phyloP scores from a whole-genome alignment of 768 basidiomycete species.

The Lentinula raphanica region DNA sequence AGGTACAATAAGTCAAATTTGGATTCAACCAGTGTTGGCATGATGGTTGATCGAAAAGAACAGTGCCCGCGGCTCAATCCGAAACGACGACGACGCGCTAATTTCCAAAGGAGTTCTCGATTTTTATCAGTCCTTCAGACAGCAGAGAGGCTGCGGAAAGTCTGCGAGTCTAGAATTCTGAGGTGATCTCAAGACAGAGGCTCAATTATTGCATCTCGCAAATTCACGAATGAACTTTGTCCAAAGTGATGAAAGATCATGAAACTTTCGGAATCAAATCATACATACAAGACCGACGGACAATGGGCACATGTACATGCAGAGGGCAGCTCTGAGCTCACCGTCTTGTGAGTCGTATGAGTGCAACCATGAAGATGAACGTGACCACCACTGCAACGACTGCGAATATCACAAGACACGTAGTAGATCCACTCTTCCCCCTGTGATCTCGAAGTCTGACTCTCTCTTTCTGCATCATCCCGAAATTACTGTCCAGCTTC shows the following conservation, averaged over 20 bases:
- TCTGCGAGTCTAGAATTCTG: too few relatives aligned
- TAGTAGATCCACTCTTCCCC: conserved; percentile 64
- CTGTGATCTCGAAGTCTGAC: conserved; percentile 54
- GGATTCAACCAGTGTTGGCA: background rate
- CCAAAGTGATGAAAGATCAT: too few relatives aligned
- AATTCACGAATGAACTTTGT: too few relatives aligned
- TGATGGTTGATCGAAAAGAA: conserved; percentile 2
- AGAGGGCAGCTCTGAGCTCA: conserved; percentile 17
- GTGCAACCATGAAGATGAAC: conserved; percentile 65
- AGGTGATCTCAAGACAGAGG: too few relatives aligned
- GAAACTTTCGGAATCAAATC: too few relatives aligned
- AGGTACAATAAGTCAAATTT: background rate
- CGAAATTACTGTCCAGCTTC: conserved; percentile 72
- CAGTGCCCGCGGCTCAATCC: background rate
- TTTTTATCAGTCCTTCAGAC: too few relatives aligned
- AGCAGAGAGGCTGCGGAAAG: too few relatives aligned
- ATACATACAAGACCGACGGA: background rate
- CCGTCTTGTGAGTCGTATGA: conserved; percentile 56
- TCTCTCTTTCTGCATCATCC: conserved; percentile 62
- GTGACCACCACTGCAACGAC: conserved; percentile 62
- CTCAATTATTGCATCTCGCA: too few relatives aligned
- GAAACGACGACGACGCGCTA: too few relatives aligned
- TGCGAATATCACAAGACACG: conserved; percentile 62
- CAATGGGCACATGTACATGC: background rate
- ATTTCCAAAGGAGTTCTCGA: too few relatives aligned